These are phyloP conservation scores for Zanthoxylum bungeanum DNA, from an alignment of 345 rosid genomes.

Conservation along the genomic window DNA sequence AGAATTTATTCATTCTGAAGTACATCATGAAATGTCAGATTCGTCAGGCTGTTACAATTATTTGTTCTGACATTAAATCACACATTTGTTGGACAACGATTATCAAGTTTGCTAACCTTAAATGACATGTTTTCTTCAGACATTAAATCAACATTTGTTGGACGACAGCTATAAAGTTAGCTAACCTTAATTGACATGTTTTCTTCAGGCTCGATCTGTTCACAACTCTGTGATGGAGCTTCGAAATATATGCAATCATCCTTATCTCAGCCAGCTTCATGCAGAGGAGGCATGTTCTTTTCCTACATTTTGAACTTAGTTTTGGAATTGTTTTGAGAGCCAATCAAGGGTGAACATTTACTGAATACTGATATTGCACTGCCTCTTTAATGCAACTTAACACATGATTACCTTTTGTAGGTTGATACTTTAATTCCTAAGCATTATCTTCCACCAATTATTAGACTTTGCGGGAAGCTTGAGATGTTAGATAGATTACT, in stretches of 20 bases:
- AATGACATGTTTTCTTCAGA: constrained; percentile 34
- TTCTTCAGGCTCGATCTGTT: constrained; percentile 69
- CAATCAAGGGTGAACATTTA: not conserved
- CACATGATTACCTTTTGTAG: constrained; percentile 34
- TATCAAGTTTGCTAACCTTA: constrained; percentile 5
- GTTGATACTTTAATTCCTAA: constrained; percentile 66
- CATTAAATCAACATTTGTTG: constrained; percentile 8
- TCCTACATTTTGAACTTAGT: constrained; percentile 2
- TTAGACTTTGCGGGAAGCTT: constrained; percentile 93
- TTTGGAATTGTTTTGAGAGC: constrained; percentile 4
- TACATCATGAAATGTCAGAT: not conserved
- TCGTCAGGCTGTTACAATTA: not conserved
- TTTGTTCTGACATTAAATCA: not conserved
- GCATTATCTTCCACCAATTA: constrained; percentile 77
- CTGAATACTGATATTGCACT: not conserved
- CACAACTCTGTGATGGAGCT: constrained; percentile 98
- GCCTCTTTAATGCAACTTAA: constrained; percentile 9
- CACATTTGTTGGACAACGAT: not conserved
- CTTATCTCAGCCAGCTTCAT: constrained; percentile 94
- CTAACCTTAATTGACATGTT: constrained; percentile 2
- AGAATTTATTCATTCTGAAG: not conserved
- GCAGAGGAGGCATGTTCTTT: constrained; percentile 66
- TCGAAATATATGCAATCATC: constrained; percentile 94
- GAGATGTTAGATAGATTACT: constrained; percentile 92
- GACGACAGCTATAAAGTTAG: not conserved